phyloP scores from a whole-genome alignment of 441 rosid genomes.

The Adansonia rubrostipa region DNA sequence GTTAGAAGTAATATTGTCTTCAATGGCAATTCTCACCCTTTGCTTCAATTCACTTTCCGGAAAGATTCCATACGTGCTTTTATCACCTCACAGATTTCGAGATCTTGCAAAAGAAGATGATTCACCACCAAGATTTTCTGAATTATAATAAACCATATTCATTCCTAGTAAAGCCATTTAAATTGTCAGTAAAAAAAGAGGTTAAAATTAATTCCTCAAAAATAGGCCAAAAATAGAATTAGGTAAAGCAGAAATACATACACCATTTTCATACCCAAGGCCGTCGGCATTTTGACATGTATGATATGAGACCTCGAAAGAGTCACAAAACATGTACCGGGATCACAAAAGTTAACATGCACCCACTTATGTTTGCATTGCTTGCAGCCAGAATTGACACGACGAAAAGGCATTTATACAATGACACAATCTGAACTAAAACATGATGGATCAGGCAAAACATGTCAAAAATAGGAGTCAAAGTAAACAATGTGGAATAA shows the following conservation, averaged over 20 bases:
- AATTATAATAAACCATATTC: no score
- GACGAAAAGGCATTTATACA: constrained; percentile 8
- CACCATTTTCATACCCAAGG: not conserved
- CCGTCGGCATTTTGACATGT: not conserved
- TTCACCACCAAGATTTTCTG: no score
- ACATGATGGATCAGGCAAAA: not conserved
- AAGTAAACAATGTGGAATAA: constrained; percentile 2
- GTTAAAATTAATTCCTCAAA: not conserved
- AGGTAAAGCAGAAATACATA: constrained; percentile 1
- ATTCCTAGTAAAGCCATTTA: no score
- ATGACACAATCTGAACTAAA: constrained; percentile 8
- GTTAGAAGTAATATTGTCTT: no score
- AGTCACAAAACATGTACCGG: not conserved
- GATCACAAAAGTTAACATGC: not conserved
- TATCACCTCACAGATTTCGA: no score
- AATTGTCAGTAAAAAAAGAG: no score
- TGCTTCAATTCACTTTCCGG: no score
- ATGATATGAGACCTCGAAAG: not conserved
- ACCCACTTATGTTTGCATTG: not conserved
- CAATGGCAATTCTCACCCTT: no score
- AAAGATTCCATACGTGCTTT: no score
- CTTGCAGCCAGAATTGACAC: not conserved
- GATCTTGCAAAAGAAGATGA: no score
- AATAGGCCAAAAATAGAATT: not conserved
- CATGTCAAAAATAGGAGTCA: constrained; percentile 1